These are phyloP conservation scores for Phyllachora maydis DNA, from an alignment of 2,329 filamentous ascomycete genomes.

Conservation along the genomic window DNA sequence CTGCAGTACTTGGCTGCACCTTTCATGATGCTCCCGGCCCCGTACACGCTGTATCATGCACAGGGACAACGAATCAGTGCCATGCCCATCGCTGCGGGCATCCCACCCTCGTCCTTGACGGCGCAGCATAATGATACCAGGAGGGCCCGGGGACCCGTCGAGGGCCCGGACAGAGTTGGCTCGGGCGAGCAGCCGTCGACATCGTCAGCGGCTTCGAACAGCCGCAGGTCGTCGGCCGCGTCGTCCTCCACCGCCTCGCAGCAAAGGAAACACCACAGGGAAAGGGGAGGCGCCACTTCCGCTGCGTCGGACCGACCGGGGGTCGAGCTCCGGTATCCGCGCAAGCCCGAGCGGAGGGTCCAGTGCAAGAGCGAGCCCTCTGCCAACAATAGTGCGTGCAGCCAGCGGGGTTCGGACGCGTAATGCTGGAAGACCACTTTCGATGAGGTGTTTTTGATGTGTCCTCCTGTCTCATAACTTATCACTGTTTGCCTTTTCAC, in stretches of 20 bases:
- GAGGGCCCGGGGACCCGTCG: neutral
- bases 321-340: conserved; percentile 6
- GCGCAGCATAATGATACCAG: too few species aligned
- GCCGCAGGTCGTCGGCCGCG: neutral
- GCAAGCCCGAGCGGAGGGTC: conserved; percentile 21
- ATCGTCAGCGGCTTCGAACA: conserved; percentile 10
- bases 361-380: conserved; percentile 26
- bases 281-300: too few species aligned
- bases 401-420: too few species aligned
- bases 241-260: neutral
- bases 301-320: conserved; percentile 4
- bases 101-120: neutral
- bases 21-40: conserved; percentile 5
- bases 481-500: too few species aligned
- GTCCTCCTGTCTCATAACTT: too few species aligned
- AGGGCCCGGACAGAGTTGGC: neutral
- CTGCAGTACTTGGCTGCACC: conserved; percentile 7
- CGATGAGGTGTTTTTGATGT: too few species aligned
- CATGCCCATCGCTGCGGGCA: neutral
- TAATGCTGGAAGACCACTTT: too few species aligned
- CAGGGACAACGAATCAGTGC: neutral
- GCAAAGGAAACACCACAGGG: too few species aligned
- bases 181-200: too few species aligned
- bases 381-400: too few species aligned
- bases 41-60: conserved; percentile 5